Conservation (phyloP, 2,329 filamentous ascomycete species). For the Colletotrichum chrysophilum region DNA sequence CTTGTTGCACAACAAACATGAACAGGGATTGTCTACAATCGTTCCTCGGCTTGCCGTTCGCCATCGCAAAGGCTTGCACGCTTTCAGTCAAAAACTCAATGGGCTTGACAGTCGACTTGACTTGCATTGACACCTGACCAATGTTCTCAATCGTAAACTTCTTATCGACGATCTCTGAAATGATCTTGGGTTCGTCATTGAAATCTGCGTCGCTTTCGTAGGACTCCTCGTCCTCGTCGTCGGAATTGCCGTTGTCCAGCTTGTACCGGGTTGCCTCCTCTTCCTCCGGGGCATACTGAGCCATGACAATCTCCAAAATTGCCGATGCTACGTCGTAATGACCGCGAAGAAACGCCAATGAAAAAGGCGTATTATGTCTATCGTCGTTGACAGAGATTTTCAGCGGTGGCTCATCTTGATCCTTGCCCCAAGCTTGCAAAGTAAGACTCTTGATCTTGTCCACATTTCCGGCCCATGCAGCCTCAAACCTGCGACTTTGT, state of each 20-base stretch:
- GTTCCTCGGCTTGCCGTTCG: conserved; percentile 31
- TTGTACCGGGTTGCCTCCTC: conserved; percentile 56
- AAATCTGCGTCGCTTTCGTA: conserved; percentile 37
- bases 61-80: conserved; percentile 37
- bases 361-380: conserved; percentile 63
- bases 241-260: conserved; percentile 41
- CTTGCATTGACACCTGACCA: conserved; percentile 70
- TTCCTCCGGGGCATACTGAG: conserved; percentile 68
- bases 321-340: conserved; percentile 67
- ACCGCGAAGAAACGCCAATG: conserved; percentile 69
- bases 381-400: conserved; percentile 65
- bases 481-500: conserved; percentile 64
- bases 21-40: conserved; percentile 35
- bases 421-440: conserved; percentile 60
- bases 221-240: conserved; percentile 39
- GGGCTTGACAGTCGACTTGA: conserved; percentile 68
- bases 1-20: conserved; percentile 51
- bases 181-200: conserved; percentile 47
- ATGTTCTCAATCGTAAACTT: conserved; percentile 79
- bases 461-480: conserved; percentile 74
- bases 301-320: conserved; percentile 73
- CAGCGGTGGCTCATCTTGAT: conserved; percentile 62
- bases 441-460: conserved; percentile 70
- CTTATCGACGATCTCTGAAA: conserved; percentile 64
- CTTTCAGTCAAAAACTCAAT: conserved; percentile 51